Conservation (phyloP, 129 eudicot species). For the Gnaphalium uliginosum region DNA sequence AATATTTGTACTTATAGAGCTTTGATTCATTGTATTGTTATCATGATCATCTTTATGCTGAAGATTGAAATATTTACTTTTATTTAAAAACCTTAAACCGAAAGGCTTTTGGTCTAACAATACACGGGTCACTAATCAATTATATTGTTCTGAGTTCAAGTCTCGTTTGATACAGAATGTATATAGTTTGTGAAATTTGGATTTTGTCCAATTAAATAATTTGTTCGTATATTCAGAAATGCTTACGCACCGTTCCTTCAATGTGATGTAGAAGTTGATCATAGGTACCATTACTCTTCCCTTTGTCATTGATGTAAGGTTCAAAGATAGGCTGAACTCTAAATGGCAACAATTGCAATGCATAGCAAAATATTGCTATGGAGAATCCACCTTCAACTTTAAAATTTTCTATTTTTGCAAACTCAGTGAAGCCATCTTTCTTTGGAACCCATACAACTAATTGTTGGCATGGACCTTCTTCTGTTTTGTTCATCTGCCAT, state of each 20-base stretch:
- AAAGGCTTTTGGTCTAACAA: no score
- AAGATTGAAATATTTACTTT: no score
- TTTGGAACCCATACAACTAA: conserved; percentile 36
- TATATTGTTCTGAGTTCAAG: background rate
- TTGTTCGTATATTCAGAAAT: background rate
- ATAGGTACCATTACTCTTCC: conserved; percentile 21
- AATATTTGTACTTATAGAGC: background rate
- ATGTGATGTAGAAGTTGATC: conserved; percentile 24
- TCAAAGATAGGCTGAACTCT: conserved; percentile 17
- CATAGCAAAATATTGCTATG: conserved; percentile 27
- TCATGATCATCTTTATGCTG: no score
- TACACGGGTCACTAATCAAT: no score
- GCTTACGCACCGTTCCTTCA: conserved; percentile 16
- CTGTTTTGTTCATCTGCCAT: background rate
- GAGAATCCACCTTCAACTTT: conserved; percentile 31
- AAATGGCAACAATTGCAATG: conserved; percentile 15
- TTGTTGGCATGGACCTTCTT: conserved; percentile 21
- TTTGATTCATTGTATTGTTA: background rate
- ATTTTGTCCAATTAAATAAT: no score
- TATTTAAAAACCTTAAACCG: no score
- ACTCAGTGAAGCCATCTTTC: conserved; percentile 24
- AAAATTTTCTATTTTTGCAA: background rate
- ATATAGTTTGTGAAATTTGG: background rate
- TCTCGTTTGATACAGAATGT: background rate
- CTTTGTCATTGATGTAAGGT: conserved; percentile 22